Conservation (phyloP, 164 flowering plant species). For the Chimonanthus salicifolius region DNA sequence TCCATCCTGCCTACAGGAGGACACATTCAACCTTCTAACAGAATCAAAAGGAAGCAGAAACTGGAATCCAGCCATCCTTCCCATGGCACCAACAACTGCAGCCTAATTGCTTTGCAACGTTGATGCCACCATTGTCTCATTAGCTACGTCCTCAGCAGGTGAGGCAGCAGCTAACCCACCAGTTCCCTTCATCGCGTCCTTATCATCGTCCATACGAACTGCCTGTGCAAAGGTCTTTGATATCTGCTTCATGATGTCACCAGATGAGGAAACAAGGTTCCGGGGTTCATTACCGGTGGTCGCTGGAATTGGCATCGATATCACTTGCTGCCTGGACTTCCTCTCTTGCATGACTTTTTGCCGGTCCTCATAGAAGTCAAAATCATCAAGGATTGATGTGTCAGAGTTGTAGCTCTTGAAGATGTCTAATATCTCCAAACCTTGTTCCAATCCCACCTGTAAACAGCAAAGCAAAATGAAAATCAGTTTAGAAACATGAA, state of each 20-base stretch:
- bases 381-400: conserved; percentile 69
- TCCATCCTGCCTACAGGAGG: neutral
- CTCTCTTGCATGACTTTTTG: conserved; percentile 67
- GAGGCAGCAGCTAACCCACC: conserved; percentile 21
- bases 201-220: conserved; percentile 48
- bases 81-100: neutral
- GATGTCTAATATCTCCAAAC: conserved; percentile 63
- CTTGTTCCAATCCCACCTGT: conserved; percentile 74
- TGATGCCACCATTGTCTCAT: conserved; percentile 1
- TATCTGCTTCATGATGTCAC: conserved; percentile 45
- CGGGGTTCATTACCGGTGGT: conserved; percentile 30
- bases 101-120: neutral
- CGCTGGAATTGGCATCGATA: conserved; percentile 26
- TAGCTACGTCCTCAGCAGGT: neutral
- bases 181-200: conserved; percentile 28
- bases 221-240: conserved; percentile 58
- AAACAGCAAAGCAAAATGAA: neutral
- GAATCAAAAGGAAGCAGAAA: neutral
- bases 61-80: neutral
- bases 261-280: conserved; percentile 25
- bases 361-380: conserved; percentile 62
- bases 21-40: neutral
- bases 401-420: conserved; percentile 57
- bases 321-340: conserved; percentile 54
- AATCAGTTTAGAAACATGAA: neutral